Base-by-base conservation (phyloP, 257 asterid genomes). In the Orobanche coerulescens region DNA sequence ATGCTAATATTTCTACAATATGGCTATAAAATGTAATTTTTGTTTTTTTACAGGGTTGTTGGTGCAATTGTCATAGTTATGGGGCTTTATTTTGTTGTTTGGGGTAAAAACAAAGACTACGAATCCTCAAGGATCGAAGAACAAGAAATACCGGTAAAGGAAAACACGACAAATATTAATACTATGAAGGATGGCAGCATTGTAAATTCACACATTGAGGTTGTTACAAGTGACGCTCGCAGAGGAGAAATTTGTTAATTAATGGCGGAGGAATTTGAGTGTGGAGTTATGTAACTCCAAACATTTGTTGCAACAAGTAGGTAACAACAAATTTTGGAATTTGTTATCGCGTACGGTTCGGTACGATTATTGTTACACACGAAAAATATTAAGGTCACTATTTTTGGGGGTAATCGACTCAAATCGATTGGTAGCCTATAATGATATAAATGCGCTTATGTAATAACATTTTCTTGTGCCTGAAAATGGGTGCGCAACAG, bases 81-180 rank as follows among this genome's bases (percentile, higher is more conserved):
- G 2, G 95, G 98, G 14, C 95, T 92, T 34, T 92, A 92, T 61
- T 79, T 86, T 25, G 97, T 92, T 11, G 86, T 92, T 8, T 92
- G 98, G 95, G 94, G 97, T 28, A 92, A 92, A 66, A 73, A 80
- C 56, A 78, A 84, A 5, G 98, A 92, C 70, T 76, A 82, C 33
- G 48, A 78, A 47, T 40, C 86, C 19, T 67, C 76, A 39, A 24
- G 61, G 2, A 50, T 19, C 1, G 83, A 72, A 48, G 78, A 48
- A 26, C 51, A 71, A 66, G 66, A 46, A 51, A 24, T 66, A 42
- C 74, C 84, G 6, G 77, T 71, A 1, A 76, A 76, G 56, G 74
- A 84, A 66, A 62, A 10, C 31, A 31, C 23, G 20, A 52, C 62
- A 1, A 20, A 47, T 18, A n/a, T n/a, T n/a, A n/a, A n/a, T n/a